phyloP scores from a whole-genome alignment of 2,329 filamentous ascomycete species.

The Fusarium secorum region DNA sequence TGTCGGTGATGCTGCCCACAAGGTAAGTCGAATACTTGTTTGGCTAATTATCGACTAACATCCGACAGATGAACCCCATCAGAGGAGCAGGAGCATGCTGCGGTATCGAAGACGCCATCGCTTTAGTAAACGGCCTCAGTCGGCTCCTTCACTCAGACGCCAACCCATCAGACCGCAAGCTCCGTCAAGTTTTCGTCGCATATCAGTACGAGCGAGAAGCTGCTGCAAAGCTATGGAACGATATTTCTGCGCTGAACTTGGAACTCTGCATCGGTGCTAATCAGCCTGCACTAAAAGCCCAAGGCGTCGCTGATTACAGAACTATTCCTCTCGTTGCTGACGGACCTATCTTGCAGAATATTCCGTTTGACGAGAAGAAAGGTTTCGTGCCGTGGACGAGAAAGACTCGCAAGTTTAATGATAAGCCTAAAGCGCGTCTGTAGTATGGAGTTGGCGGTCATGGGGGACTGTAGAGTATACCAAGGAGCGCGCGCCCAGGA shows the following conservation, averaged over 20 bases:
- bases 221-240: constrained; percentile 10
- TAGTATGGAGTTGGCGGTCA: not conserved
- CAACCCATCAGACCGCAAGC: not conserved
- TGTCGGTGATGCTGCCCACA: constrained; percentile 18
- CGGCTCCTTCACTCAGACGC: not conserved
- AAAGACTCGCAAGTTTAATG: not conserved
- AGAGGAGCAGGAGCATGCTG: constrained; percentile 23
- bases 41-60: not conserved
- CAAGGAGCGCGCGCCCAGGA: accelerated
- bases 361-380: not conserved
- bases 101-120: constrained; percentile 13
- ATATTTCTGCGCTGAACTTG: not conserved
- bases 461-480: not conserved
- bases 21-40: not conserved
- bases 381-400: constrained; percentile 5
- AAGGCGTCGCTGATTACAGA: not conserved
- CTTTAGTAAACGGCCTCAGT: constrained; percentile 3
- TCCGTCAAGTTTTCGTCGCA: not conserved
- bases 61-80: constrained; percentile 11
- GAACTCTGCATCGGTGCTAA: constrained; percentile 8
- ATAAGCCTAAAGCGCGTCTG: not conserved
- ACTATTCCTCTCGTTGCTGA: constrained; percentile 3
- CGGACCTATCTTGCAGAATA: not conserved
- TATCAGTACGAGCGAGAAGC: constrained; percentile 15
- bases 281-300: constrained; percentile 4